A percentile compares a stretch with the other conserved stretches of the same genome.
These are phyloP conservation scores for Aureobasidium sp. DNA, from an alignment of 2,329 filamentous ascomycete genomes.

Conservation along the genomic window DNA sequence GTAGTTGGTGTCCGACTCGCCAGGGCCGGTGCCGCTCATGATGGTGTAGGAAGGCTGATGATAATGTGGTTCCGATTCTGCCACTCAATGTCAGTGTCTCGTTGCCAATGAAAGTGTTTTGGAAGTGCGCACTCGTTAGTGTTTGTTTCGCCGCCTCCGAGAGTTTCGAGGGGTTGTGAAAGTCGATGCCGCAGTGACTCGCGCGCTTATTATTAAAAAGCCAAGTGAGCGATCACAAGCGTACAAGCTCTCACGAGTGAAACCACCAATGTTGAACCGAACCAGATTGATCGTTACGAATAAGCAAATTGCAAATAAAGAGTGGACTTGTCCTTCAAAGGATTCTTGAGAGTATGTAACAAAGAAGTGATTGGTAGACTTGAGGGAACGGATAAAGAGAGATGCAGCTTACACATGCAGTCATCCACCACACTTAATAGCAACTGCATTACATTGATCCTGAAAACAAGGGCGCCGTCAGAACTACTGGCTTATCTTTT, in stretches of 20 bases:
- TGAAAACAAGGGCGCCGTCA: not conserved
- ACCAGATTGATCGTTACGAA: no score
- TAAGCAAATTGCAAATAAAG: not conserved
- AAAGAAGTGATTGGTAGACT: not conserved
- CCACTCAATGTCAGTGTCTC: not conserved
- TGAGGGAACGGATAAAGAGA: not conserved
- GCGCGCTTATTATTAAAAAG: not conserved
- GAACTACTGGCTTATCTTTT: not conserved
- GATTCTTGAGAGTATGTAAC: not conserved
- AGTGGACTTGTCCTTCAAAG: not conserved
- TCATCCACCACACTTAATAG: not conserved
- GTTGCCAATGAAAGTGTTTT: not conserved
- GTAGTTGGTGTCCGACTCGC: constrained; percentile 14
- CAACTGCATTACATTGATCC: not conserved
- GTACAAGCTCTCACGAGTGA: not conserved
- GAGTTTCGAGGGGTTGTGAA: not conserved
- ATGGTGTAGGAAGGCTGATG: not conserved
- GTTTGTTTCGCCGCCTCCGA: not conserved
- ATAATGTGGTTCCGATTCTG: not conserved
- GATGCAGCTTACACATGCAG: not conserved
- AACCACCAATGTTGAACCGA: not conserved
- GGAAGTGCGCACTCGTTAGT: not conserved
- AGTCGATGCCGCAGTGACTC: not conserved
- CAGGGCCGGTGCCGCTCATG: constrained; percentile 5
- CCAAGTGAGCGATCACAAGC: not conserved